A percentile compares a stretch with the other conserved stretches of the same genome.
These are phyloP conservation scores for Spathaspora gorwiae DNA, from an alignment of 805 yeast genomes.

Conservation along the genomic window DNA sequence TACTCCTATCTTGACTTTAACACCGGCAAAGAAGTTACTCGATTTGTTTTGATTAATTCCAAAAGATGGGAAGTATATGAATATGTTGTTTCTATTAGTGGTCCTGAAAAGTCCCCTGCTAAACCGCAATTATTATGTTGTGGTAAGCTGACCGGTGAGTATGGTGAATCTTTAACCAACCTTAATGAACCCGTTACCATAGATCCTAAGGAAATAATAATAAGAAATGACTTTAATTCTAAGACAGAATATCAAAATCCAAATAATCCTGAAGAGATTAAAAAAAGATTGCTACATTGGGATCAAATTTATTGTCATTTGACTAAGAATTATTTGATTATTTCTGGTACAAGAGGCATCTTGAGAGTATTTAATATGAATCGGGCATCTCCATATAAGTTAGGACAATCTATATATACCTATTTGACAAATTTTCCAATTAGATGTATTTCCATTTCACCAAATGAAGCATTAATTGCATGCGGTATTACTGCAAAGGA, in stretches of 20 bases:
- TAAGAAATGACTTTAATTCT: constrained; percentile 25
- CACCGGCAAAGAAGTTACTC: constrained; percentile 54
- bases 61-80: constrained; percentile 70
- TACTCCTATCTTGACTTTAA: constrained; percentile 24
- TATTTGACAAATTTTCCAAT: constrained; percentile 71
- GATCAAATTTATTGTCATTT: constrained; percentile 57
- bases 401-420: constrained; percentile 65
- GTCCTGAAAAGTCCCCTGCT: constrained; percentile 14
- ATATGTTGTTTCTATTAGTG: constrained; percentile 39
- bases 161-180: constrained; percentile 47
- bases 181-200: constrained; percentile 17
- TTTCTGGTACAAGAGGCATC: constrained; percentile 71
- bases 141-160: constrained; percentile 68
- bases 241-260: not conserved
- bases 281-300: constrained; percentile 45
- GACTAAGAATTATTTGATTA: constrained; percentile 54
- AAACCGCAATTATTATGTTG: constrained; percentile 58
- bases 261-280: constrained; percentile 18
- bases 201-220: constrained; percentile 14
- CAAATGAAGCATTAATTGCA: constrained; percentile 61
- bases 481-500: constrained; percentile 82
- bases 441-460: constrained; percentile 69
- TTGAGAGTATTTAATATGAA: constrained; percentile 59
- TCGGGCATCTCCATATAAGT: constrained; percentile 18
- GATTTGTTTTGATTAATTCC: constrained; percentile 62